phyloP scores from a whole-genome alignment of 1,284 basidiomycete genomes.

The Ceratobasidium sp. region DNA sequence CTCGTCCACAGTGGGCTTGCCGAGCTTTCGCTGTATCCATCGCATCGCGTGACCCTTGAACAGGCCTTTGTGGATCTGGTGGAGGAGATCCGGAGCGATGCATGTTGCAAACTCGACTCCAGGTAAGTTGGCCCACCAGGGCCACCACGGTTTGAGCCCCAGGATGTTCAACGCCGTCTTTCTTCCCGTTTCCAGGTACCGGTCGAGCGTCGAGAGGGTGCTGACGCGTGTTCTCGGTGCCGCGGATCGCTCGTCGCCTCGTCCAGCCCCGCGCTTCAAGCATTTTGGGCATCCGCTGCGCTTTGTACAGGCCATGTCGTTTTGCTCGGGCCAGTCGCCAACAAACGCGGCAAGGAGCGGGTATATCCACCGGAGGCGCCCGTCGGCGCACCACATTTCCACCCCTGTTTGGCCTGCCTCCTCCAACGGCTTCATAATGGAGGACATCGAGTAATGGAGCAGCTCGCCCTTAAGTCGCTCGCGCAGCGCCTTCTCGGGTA shows the following conservation, averaged over 20 bases:
- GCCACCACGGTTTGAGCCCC: conserved; percentile 6
- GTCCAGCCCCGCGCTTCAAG: background rate
- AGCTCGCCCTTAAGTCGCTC: conserved; percentile 31
- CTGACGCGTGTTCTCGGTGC: background rate
- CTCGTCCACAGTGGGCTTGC: background rate
- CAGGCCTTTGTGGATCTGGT: conserved; percentile 57
- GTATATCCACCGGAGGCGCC: conserved; percentile 32
- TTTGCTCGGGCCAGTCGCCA: conserved; percentile 45
- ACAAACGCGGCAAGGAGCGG: conserved; percentile 50
- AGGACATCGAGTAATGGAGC: conserved; percentile 49
- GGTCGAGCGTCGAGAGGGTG: background rate
- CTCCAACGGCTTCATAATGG: conserved; percentile 30
- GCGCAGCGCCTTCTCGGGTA: background rate
- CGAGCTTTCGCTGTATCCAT: conserved; percentile 1
- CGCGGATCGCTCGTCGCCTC: background rate
- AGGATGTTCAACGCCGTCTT: background rate
- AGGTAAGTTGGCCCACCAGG: conserved; percentile 21
- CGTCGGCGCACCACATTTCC: conserved; percentile 48
- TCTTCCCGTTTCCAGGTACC: background rate
- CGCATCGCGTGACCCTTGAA: conserved; percentile 53
- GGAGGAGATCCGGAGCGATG: conserved; percentile 55
- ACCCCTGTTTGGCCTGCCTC: no score
- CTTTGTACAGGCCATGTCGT: conserved; percentile 39
- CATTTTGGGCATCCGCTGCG: conserved; percentile 36
- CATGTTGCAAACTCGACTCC: conserved; percentile 49